These are phyloP conservation scores for Apiotrichum siamense DNA, from an alignment of 1,284 basidiomycete genomes.

Conservation along the genomic window DNA sequence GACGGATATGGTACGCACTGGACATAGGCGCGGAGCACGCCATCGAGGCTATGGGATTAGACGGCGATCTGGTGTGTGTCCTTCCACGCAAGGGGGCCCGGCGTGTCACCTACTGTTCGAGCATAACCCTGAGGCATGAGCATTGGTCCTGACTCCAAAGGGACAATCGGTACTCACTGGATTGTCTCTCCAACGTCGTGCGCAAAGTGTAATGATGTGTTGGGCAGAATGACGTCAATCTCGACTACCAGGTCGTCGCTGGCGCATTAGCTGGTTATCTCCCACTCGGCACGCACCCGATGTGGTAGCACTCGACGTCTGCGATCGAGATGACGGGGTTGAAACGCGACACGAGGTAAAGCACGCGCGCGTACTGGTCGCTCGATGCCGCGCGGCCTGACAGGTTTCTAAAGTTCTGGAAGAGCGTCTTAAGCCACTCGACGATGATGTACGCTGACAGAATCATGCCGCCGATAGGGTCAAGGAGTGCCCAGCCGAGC, in stretches of 20 bases:
- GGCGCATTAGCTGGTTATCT: background rate
- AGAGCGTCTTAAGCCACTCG: constrained; percentile 47
- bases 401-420: constrained; percentile 49
- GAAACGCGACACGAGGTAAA: constrained; percentile 51
- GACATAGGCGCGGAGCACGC: constrained; percentile 49
- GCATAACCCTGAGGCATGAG: constrained; percentile 27
- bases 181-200: constrained; percentile 50
- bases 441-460: constrained; percentile 50
- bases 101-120: constrained; percentile 32
- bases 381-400: constrained; percentile 34
- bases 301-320: constrained; percentile 47
- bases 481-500: constrained; percentile 42
- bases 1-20: constrained; percentile 22
- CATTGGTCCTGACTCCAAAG: background rate
- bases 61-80: too few relatives aligned
- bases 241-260: constrained; percentile 50
- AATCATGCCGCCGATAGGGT: constrained; percentile 51
- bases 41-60: constrained; percentile 42
- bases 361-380: constrained; percentile 44
- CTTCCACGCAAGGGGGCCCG: too few relatives aligned
- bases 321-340: constrained; percentile 44
- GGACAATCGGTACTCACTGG: constrained; percentile 25
- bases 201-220: constrained; percentile 47
- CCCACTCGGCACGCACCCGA: constrained; percentile 31
- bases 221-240: constrained; percentile 49